A percentile compares a stretch with the other conserved stretches of the same genome.
Evolutionary conservation across 2,329 filamentous ascomycete genomes (phyloP).

Genomic region (Trichoderma atroviride): DNA sequence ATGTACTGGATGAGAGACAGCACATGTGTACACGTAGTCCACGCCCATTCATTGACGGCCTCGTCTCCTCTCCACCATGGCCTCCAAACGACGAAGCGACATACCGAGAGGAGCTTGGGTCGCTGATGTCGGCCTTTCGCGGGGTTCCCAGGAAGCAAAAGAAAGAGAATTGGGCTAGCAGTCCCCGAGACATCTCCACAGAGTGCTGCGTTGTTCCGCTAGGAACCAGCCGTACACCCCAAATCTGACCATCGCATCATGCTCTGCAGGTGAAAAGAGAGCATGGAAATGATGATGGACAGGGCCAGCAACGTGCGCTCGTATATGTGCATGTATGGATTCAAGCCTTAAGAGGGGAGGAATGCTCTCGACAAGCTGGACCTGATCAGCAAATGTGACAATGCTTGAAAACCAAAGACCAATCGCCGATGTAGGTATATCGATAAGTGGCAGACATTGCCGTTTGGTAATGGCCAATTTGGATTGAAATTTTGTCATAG

Average conservation of each 20-base stretch:
- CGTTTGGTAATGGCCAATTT: background rate
- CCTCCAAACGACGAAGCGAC: background rate
- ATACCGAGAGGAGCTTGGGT: background rate
- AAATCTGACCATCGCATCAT: background rate
- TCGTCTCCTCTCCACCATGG: background rate
- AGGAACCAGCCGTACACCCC: background rate
- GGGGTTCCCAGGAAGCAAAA: background rate
- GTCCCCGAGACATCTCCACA: background rate
- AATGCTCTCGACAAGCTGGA: background rate
- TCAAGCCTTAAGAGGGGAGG: background rate
- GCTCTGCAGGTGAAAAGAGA: background rate
- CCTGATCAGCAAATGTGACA: background rate
- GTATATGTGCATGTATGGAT: background rate
- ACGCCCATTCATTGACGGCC: background rate
- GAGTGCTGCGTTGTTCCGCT: constrained; percentile 2
- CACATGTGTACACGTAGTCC: background rate
- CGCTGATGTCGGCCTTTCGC: background rate
- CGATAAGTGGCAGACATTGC: background rate
- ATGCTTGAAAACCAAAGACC: background rate
- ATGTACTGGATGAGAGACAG: background rate
- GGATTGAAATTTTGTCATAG: background rate
- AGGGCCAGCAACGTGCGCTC: background rate
- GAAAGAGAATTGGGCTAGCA: background rate
- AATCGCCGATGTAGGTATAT: background rate
- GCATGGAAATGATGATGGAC: background rate